Base-by-base conservation (phyloP, 345 rosid species). In the Salix arbutifolia region DNA sequence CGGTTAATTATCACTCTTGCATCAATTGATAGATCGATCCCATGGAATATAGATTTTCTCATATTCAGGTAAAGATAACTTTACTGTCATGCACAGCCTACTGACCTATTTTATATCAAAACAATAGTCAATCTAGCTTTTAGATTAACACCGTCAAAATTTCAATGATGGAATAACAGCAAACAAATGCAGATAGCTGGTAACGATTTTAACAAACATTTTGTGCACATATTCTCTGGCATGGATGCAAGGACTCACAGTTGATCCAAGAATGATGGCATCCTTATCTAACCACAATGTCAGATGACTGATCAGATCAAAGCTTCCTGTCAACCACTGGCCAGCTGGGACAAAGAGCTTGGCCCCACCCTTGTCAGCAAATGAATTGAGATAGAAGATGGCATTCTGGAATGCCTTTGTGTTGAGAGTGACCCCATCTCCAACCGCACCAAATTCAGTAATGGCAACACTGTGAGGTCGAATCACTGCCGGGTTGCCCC, bases 371-470 rank as follows among this genome's bases (percentile, higher is more conserved):
- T 96, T 96, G 82, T 96, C 99, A 44, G 97, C 73, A 77, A 96
- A 96, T 19, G 99, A 92, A 87, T 93, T 93, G 71, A 96, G 96
- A 78, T 96, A 96, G 87, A 96, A 93, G 86, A 96, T 87, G 74
- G 98, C 99, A 84, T 96, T 96, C 84, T 96, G 99, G 81, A 96
- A 96, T 3, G 99, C 99, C 85, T 93, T 96, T 0, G 99, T 96
- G 83, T 96, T 96, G 69, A 96, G 91, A 44, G 98, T 92, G 72
- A 90, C 85, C 4, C 99, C 98, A 85, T 96, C 99, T 76, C 99
- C 99, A 65, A 96, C 89, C 0, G 99, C 99, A n/a, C 98, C 99
- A 83, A 96, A 96, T 82, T 96, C 99, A 44, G 99, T 93, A 74
- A 96, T 91, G 0, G 96, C 84, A 68, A 96, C 97, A 52, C 99